These are phyloP conservation scores for Hygrophorus russula DNA, from an alignment of 768 basidiomycete genomes.

Conservation along the genomic window DNA sequence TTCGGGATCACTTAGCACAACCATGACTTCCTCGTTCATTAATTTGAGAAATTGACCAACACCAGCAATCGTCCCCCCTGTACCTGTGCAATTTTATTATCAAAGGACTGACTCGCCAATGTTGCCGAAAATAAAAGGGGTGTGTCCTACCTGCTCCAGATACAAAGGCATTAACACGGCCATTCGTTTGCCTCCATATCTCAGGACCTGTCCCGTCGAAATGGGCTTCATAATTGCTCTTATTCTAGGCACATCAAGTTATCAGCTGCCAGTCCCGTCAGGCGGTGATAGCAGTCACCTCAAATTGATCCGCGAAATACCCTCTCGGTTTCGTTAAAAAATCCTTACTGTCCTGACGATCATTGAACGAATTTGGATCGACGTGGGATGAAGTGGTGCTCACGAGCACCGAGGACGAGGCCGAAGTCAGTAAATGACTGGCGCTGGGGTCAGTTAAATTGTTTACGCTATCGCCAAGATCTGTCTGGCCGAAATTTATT, in stretches of 20 bases:
- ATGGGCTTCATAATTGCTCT: slow-evolving; percentile 85
- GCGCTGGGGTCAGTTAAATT: slow-evolving; percentile 10
- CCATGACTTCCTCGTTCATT: slow-evolving; percentile 48
- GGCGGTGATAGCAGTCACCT: slow-evolving; percentile 26
- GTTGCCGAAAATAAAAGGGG: too few species aligned
- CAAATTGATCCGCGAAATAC: slow-evolving; percentile 95
- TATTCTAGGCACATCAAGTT: slow-evolving; percentile 40
- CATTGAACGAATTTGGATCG: slow-evolving; percentile 17
- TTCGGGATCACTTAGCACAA: slow-evolving; percentile 84
- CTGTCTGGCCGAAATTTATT: slow-evolving; percentile 49
- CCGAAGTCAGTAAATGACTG: slow-evolving; percentile 26
- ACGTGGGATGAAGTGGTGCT: slow-evolving; percentile 35
- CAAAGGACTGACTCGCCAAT: too few species aligned
- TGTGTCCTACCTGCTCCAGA: slow-evolving; percentile 64
- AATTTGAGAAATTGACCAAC: slow-evolving; percentile 72
- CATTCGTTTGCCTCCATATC: slow-evolving; percentile 88
- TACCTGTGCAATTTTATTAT: slow-evolving; percentile 38
- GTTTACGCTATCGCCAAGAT: slow-evolving; percentile 17
- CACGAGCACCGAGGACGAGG: slow-evolving; percentile 25
- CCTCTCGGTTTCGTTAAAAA: slow-evolving; percentile 53
- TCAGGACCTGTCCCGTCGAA: slow-evolving; percentile 87
- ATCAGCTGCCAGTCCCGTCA: neutral
- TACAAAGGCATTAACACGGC: slow-evolving; percentile 73
- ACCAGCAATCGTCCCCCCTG: slow-evolving; percentile 91
- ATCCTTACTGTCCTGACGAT: slow-evolving; percentile 28